These are phyloP conservation scores for Avicennia marina DNA, from an alignment of 257 asterid species.

Conservation along the genomic window DNA sequence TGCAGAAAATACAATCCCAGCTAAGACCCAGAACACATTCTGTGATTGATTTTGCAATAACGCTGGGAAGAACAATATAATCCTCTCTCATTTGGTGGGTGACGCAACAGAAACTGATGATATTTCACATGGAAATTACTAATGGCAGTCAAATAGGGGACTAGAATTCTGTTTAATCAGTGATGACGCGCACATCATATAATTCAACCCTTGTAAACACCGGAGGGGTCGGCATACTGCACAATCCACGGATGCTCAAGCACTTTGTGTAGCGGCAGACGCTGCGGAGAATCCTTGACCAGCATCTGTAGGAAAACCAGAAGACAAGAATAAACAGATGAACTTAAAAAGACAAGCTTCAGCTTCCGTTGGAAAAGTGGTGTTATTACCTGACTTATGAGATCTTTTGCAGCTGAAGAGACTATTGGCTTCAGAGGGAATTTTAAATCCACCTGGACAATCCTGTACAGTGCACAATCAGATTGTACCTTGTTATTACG, in stretches of 20 bases:
- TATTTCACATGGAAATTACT: too few species aligned
- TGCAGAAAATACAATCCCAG: too few species aligned
- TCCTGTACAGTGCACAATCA: conserved; percentile 60
- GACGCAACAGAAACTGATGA: too few species aligned
- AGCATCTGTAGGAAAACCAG: conserved; percentile 44
- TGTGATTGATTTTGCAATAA: too few species aligned
- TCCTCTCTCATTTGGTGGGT: too few species aligned
- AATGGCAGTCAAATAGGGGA: too few species aligned
- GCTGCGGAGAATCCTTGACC: conserved; percentile 52
- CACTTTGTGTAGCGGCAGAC: conserved; percentile 56
- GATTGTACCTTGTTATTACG: too few species aligned
- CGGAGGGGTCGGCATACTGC: conserved; percentile 69
- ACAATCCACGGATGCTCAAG: conserved; percentile 72
- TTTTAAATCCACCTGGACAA: conserved; percentile 85
- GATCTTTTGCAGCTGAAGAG: conserved; percentile 88
- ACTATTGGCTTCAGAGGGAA: conserved; percentile 84
- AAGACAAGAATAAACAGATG: background rate
- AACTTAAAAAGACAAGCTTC: background rate
- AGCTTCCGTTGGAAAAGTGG: background rate
- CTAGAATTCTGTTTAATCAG: too few species aligned
- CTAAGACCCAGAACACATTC: too few species aligned
- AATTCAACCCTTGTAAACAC: conserved; percentile 42
- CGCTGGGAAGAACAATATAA: too few species aligned
- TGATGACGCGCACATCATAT: background rate
- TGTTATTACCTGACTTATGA: conserved; percentile 67